Percentiles rank a stretch among this genome's conserved stretches.
Conservation (phyloP, 2,329 filamentous ascomycete genomes). For the Aureobasidium melanogenum region DNA sequence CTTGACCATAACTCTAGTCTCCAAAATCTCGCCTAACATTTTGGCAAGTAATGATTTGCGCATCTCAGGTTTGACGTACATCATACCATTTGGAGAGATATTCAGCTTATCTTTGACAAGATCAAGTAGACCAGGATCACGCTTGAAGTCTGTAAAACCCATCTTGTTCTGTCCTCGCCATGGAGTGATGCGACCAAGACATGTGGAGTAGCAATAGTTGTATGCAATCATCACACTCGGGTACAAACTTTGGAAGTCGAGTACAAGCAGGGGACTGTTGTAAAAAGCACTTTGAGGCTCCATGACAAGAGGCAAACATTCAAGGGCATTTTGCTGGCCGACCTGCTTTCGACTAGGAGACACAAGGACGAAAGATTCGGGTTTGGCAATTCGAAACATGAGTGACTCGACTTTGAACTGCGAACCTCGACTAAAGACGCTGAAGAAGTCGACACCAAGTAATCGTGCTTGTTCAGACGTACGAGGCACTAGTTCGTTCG, state of each 20-base stretch:
- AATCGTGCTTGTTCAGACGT: constrained; percentile 92
- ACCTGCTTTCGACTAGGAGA: constrained; percentile 90
- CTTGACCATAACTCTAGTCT: constrained; percentile 97
- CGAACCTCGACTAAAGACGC: constrained; percentile 86
- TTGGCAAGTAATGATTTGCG: constrained; percentile 87
- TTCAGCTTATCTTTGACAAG: constrained; percentile 80
- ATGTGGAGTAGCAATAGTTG: constrained; percentile 98
- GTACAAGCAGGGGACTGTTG: constrained; percentile 74
- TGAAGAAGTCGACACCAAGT: constrained; percentile 92
- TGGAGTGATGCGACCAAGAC: constrained; percentile 71
- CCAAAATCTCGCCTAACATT: constrained; percentile 92
- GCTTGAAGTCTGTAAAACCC: constrained; percentile 81
- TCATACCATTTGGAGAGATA: constrained; percentile 90
- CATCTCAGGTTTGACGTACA: constrained; percentile 80
- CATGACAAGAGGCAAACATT: constrained; percentile 93
- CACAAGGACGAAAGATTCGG: constrained; percentile 83
- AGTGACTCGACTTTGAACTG: constrained; percentile 98
- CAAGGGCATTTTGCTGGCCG: constrained; percentile 84
- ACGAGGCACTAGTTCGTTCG: constrained; percentile 77
- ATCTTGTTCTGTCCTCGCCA: constrained; percentile 94
- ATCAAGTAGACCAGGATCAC: constrained; percentile 64
- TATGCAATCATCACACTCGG: constrained; percentile 99
- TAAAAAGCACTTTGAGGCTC: constrained; percentile 95
- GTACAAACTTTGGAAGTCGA: constrained; percentile 95
- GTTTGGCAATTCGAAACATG: constrained; percentile 97